phyloP scores from a whole-genome alignment of 129 eudicot genomes.

The Deinandra increscens region DNA sequence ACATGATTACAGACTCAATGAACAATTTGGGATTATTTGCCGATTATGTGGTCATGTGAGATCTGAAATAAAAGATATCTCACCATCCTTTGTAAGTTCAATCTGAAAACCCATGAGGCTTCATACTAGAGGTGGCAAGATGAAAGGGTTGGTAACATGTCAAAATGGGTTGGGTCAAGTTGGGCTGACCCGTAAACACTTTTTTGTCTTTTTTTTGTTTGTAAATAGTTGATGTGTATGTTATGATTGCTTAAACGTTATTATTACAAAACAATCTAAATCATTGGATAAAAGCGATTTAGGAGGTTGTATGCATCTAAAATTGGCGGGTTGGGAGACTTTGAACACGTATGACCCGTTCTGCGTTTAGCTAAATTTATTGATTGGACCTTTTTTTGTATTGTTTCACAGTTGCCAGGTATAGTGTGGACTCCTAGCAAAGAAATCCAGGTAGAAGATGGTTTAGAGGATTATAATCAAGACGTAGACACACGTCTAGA shows the following conservation, averaged over 20 bases:
- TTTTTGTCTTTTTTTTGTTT: background rate
- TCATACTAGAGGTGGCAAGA: conserved; percentile 5
- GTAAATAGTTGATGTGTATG: background rate
- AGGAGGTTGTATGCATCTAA: background rate
- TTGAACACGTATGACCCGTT: background rate
- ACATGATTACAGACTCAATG: conserved; percentile 81
- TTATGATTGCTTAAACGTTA: background rate
- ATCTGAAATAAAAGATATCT: conserved; percentile 84
- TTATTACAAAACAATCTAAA: background rate
- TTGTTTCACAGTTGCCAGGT: conserved; percentile 48
- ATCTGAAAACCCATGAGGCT: conserved; percentile 1
- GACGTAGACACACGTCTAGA: conserved; percentile 48
- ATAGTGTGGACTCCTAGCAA: conserved; percentile 43
- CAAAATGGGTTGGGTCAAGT: background rate
- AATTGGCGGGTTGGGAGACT: background rate
- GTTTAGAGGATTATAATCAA: conserved; percentile 40
- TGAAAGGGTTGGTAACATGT: conserved; percentile 7
- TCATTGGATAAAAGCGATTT: background rate
- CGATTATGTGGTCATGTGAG: conserved; percentile 70
- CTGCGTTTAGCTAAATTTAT: background rate
- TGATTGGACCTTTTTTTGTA: conserved; percentile 8
- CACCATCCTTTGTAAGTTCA: conserved; percentile 78
- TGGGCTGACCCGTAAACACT: background rate
- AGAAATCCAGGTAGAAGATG: conserved; percentile 53
- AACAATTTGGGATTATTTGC: conserved; percentile 81